These are phyloP conservation scores for Hirsutella thompsonii DNA, from an alignment of 2,329 filamentous ascomycete species.

Conservation along the genomic window DNA sequence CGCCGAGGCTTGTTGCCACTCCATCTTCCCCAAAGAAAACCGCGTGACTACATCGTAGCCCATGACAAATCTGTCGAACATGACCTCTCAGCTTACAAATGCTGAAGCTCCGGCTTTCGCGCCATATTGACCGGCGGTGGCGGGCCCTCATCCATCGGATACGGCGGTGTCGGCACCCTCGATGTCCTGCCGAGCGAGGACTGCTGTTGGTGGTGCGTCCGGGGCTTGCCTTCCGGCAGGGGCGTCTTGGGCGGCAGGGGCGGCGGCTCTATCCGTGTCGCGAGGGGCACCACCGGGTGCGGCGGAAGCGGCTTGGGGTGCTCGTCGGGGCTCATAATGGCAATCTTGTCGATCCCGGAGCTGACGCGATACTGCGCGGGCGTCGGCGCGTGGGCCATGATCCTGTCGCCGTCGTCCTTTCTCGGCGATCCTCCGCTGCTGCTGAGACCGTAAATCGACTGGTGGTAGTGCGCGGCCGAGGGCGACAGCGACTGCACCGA, in stretches of 20 bases:
- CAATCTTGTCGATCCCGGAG: constrained; percentile 56
- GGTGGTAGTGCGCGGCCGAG: constrained; percentile 4
- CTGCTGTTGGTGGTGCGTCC: constrained; percentile 11
- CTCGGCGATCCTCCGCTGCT: constrained; percentile 14
- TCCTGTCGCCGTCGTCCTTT: constrained; percentile 35
- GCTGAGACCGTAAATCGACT: neutral
- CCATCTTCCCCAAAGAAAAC: no score
- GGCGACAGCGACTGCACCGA: constrained; percentile 17
- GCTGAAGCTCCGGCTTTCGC: constrained; percentile 30
- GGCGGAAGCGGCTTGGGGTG: constrained; percentile 27
- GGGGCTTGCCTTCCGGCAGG: constrained; percentile 35
- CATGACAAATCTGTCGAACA: no score
- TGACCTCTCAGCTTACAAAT: neutral
- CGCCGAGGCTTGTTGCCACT: no score
- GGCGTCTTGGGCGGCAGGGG: constrained; percentile 70
- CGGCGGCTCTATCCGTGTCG: constrained; percentile 43
- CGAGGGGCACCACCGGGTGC: constrained; percentile 16
- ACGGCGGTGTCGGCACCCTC: constrained; percentile 45
- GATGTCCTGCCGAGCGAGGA: constrained; percentile 19
- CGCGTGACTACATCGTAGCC: no score
- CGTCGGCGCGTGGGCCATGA: constrained; percentile 43
- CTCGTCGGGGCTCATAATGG: constrained; percentile 48
- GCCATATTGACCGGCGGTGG: constrained; percentile 79
- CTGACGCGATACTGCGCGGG: constrained; percentile 44
- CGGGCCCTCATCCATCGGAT: constrained; percentile 68